Conservation (phyloP, 148 eudicot species). For the Persicaria maculosa region DNA sequence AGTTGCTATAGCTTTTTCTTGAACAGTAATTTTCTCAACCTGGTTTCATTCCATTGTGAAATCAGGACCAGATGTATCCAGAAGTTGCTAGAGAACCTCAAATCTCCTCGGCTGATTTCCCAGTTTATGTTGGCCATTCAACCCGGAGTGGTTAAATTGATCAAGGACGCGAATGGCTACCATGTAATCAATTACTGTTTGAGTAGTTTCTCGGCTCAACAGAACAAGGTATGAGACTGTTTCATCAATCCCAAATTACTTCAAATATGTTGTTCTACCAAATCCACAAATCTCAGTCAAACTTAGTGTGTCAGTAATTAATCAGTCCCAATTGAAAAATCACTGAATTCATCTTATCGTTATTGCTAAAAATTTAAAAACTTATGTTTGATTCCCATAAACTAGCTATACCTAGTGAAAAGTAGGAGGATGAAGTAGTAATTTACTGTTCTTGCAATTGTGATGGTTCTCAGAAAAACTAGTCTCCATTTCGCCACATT, state of each 20-base stretch:
- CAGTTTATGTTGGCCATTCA: slow-evolving; percentile 36
- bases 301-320: background rate
- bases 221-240: slow-evolving; percentile 24
- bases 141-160: slow-evolving; percentile 42
- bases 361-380: too few relatives aligned
- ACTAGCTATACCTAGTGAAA: background rate
- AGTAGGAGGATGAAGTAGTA: too few relatives aligned
- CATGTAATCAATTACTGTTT: slow-evolving; percentile 37
- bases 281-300: background rate
- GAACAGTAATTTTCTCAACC: background rate
- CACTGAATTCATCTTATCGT: background rate
- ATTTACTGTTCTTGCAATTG: background rate
- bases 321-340: background rate
- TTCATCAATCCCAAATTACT: background rate
- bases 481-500: background rate
- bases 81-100: slow-evolving; percentile 50
- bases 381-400: too few relatives aligned
- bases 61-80: slow-evolving; percentile 54
- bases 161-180: slow-evolving; percentile 50
- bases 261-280: background rate
- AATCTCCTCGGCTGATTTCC: slow-evolving; percentile 32
- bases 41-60: background rate
- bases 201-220: slow-evolving; percentile 22
- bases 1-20: background rate
- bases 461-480: background rate